Conservation (phyloP, 140 eudicot species). For the Erigeron philadelphicus region DNA sequence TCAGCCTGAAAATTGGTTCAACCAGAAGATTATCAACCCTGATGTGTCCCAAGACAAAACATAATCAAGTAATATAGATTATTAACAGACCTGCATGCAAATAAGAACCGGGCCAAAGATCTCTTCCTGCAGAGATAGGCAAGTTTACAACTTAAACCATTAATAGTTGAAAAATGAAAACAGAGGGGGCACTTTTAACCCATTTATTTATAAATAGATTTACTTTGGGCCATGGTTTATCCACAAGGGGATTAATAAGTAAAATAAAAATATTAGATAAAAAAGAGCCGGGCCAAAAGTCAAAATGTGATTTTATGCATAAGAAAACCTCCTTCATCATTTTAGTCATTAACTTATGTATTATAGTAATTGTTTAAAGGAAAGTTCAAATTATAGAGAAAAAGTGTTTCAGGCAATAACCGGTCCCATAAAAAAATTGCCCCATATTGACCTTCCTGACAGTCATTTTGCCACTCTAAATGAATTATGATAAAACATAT, state of each 20-base stretch:
- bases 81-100: conserved; percentile 72
- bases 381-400: no score
- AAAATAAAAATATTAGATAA: not conserved
- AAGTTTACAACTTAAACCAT: conserved; percentile 11
- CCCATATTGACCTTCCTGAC: not conserved
- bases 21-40: conserved; percentile 12
- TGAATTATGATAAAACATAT: conserved; percentile 2
- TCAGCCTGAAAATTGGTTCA: conserved; percentile 56
- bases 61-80: not conserved
- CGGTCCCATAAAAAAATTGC: not conserved
- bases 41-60: not conserved
- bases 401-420: no score
- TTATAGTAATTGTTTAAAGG: no score
- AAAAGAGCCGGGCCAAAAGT: not conserved
- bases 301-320: not conserved
- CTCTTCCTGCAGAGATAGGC: conserved; percentile 58
- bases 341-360: no score
- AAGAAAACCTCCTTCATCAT: not conserved
- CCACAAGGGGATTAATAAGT: not conserved
- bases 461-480: not conserved
- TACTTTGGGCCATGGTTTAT: not conserved
- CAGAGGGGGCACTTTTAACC: not conserved
- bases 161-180: not conserved
- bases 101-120: conserved; percentile 92
- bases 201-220: not conserved